A percentile compares a stretch with the other conserved stretches of the same genome.
phyloP scores from a whole-genome alignment of 345 rosid species.

The Kandelia obovata region DNA sequence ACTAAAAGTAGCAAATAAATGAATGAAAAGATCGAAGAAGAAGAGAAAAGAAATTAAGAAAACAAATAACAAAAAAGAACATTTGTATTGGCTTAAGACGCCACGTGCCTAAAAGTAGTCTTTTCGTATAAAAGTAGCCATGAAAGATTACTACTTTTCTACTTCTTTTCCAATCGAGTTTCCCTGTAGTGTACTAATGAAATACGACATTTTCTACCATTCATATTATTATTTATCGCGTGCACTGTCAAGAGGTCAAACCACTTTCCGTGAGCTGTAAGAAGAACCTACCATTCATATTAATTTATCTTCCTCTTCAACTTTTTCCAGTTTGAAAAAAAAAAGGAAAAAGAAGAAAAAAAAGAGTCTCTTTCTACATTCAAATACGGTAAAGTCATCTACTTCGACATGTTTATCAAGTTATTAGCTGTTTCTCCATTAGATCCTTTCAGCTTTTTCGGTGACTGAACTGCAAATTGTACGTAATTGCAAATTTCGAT shows the following conservation, averaged over 20 bases:
- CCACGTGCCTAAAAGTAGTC: constrained; percentile 1
- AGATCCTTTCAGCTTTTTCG: too few species aligned
- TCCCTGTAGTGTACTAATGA: background rate
- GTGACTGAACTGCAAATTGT: too few species aligned
- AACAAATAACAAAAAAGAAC: too few species aligned
- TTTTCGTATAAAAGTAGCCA: background rate
- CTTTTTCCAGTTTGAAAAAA: background rate
- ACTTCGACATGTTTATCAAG: background rate
- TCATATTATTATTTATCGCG: constrained; percentile 5
- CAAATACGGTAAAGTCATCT: constrained; percentile 10
- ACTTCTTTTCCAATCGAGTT: background rate
- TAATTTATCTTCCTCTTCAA: background rate
- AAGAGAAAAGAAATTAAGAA: too few species aligned
- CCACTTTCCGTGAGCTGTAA: constrained; percentile 34
- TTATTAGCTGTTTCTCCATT: constrained; percentile 1
- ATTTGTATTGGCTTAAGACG: background rate
- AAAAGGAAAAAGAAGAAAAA: background rate
- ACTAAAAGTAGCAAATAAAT: too few species aligned
- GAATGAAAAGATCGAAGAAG: too few species aligned
- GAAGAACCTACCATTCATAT: constrained; percentile 5
- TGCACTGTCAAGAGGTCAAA: constrained; percentile 18
- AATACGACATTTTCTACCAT: constrained; percentile 26
- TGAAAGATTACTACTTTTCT: background rate
- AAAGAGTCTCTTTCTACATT: constrained; percentile 3
- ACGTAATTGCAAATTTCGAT: too few species aligned